Percentiles rank a stretch among this genome's conserved stretches.
Evolutionary conservation across 208 protist genomes (phyloP).

Genomic region (Phytomonas francai): DNA sequence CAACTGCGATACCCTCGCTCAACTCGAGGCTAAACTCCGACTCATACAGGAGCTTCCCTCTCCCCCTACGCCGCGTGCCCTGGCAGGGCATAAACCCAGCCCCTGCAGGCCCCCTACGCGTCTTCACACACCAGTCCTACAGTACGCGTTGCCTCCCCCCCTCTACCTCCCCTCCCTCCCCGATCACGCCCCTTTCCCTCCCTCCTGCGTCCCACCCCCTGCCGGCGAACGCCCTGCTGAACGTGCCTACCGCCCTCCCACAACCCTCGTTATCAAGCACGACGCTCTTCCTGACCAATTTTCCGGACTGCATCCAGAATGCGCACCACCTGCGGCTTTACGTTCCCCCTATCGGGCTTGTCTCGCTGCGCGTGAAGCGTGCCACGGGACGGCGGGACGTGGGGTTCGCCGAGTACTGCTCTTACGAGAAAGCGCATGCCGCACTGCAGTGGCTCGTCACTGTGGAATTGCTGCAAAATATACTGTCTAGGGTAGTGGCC

Average conservation of each 20-base stretch:
- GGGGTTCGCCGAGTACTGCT: conserved; percentile 55
- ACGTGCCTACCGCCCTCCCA: background rate
- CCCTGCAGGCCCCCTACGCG: too few relatives aligned
- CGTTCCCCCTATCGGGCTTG: conserved; percentile 42
- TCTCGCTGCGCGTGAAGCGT: conserved; percentile 38
- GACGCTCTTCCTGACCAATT: conserved; percentile 46
- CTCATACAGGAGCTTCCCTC: too few relatives aligned
- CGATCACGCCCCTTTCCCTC: background rate
- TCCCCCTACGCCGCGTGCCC: too few relatives aligned
- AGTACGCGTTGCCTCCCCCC: too few relatives aligned
- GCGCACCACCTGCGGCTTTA: conserved; percentile 25
- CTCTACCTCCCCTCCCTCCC: conserved; percentile 1
- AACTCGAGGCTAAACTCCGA: too few relatives aligned
- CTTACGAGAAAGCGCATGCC: conserved; percentile 14
- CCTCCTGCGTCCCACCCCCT: background rate
- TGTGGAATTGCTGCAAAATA: background rate
- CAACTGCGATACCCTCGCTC: too few relatives aligned
- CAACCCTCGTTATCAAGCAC: background rate
- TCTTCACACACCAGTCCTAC: background rate
- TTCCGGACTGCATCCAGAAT: conserved; percentile 35
- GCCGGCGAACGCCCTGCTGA: background rate
- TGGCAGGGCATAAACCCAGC: too few relatives aligned
- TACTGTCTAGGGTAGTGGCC: too few relatives aligned
- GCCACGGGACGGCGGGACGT: conserved; percentile 26
- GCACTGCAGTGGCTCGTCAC: conserved; percentile 47